Conservation (phyloP, 139 green algal species). For the Coccomyxa sp. region DNA sequence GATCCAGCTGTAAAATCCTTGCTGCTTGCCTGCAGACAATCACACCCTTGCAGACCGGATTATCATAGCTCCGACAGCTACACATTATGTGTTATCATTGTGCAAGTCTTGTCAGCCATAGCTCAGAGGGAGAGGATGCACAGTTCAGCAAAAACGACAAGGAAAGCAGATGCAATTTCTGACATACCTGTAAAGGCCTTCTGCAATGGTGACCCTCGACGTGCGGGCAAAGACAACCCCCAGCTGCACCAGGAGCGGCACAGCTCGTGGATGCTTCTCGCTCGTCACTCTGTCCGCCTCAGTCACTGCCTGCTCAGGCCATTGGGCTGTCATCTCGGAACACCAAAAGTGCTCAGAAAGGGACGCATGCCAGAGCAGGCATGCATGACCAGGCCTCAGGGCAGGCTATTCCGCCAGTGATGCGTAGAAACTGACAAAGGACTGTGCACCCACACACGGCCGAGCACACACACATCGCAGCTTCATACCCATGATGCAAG, state of each 20-base stretch:
- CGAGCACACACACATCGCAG: background rate
- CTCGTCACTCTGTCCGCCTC: conserved; percentile 26
- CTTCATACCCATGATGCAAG: background rate
- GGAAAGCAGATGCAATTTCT: background rate
- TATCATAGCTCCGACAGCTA: background rate
- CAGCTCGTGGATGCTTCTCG: conserved; percentile 38
- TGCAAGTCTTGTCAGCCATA: background rate
- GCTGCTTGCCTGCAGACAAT: background rate
- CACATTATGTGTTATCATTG: background rate
- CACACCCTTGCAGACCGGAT: background rate
- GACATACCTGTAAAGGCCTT: conserved; percentile 61
- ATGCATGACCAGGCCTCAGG: background rate
- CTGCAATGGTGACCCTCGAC: conserved; percentile 63
- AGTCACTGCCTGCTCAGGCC: conserved; percentile 29
- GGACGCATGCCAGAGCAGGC: background rate
- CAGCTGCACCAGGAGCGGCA: conserved; percentile 53
- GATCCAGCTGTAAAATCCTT: background rate
- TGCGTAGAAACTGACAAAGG: background rate
- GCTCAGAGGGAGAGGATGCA: background rate
- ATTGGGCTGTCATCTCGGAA: background rate
- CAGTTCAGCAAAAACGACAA: background rate
- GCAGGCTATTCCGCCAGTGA: background rate
- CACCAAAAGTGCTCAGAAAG: background rate
- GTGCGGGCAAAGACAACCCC: conserved; percentile 58
- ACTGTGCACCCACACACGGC: background rate